Evolutionary conservation across 2,329 filamentous ascomycete genomes (phyloP).

Genomic region (Hypoxylon sp.): DNA sequence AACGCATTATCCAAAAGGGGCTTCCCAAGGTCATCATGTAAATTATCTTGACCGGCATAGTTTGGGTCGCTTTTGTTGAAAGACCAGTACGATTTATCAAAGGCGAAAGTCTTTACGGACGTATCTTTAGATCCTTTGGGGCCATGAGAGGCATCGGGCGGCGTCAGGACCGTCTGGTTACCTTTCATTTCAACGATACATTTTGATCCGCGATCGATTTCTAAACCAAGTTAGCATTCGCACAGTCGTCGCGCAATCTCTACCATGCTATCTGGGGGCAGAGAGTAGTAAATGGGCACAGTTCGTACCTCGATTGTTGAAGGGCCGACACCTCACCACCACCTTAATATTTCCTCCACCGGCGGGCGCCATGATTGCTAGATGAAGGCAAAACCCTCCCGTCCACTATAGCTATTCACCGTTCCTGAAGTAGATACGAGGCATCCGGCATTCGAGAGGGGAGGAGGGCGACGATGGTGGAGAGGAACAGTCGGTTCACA

Average conservation of each 20-base stretch:
- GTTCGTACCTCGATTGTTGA: slow-evolving; percentile 87
- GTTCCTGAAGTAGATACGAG: slow-evolving; percentile 34
- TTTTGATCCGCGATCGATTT: slow-evolving; percentile 91
- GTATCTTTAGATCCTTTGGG: slow-evolving; percentile 77
- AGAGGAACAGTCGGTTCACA: slow-evolving; percentile 14
- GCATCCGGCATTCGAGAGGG: slow-evolving; percentile 47
- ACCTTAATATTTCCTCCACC: slow-evolving; percentile 99
- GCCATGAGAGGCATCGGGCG: slow-evolving; percentile 71
- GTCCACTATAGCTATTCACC: slow-evolving; percentile 42
- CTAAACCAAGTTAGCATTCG: slow-evolving; percentile 59
- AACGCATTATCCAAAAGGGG: slow-evolving; percentile 98
- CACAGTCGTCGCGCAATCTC: slow-evolving; percentile 3
- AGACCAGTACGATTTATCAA: slow-evolving; percentile 98
- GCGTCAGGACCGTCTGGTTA: slow-evolving; percentile 85
- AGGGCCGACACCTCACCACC: slow-evolving; percentile 94
- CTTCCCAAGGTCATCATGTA: slow-evolving; percentile 88
- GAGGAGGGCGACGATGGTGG: slow-evolving; percentile 28
- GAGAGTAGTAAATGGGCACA: slow-evolving; percentile 6
- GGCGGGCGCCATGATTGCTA: slow-evolving; percentile 67
- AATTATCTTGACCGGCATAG: slow-evolving; percentile 89
- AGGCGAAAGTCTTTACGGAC: slow-evolving; percentile 88
- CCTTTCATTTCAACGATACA: slow-evolving; percentile 98
- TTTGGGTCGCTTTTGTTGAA: slow-evolving; percentile 84
- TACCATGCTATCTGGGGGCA: slow-evolving; percentile 3
- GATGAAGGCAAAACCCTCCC: slow-evolving; percentile 40